A percentile compares a stretch with the other conserved stretches of the same genome.
Conservation (phyloP, 2,329 filamentous ascomycete species). For the Xylaria hypoxylon region DNA sequence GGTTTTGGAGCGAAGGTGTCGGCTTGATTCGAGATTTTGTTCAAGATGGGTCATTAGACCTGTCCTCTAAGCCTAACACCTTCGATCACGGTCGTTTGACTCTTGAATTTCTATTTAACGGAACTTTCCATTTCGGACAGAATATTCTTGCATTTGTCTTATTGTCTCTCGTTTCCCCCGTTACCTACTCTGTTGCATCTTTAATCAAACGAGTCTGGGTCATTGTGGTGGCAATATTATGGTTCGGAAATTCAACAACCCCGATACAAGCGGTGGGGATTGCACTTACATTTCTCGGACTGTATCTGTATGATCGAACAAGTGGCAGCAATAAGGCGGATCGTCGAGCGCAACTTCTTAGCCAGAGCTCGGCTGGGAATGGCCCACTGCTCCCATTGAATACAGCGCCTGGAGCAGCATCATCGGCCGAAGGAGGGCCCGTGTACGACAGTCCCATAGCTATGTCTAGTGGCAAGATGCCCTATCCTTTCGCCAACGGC, state of each 20-base stretch:
- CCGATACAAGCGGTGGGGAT: conserved; percentile 86
- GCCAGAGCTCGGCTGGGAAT: conserved; percentile 55
- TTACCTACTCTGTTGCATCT: conserved; percentile 96
- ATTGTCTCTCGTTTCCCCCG: conserved; percentile 91
- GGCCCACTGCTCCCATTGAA: conserved; percentile 75
- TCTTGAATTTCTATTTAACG: conserved; percentile 96
- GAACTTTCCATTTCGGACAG: conserved; percentile 94
- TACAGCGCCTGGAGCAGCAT: conserved; percentile 56
- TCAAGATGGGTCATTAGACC: conserved; percentile 79
- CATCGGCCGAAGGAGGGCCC: conserved; percentile 47
- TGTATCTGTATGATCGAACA: conserved; percentile 96
- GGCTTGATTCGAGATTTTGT: conserved; percentile 81
- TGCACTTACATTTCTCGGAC: conserved; percentile 85
- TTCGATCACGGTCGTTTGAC: conserved; percentile 79
- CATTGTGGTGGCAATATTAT: conserved; percentile 92
- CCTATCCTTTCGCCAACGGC: conserved; percentile 61
- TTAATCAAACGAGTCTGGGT: conserved; percentile 98
- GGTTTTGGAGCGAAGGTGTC: conserved; percentile 92
- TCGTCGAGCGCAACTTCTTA: conserved; percentile 78
- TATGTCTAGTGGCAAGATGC: conserved; percentile 47
- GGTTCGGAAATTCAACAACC: conserved; percentile 94
- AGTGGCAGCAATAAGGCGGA: conserved; percentile 90
- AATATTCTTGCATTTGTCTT: conserved; percentile 95
- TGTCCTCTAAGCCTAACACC: conserved; percentile 70
- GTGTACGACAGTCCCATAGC: conserved; percentile 55